A percentile compares a stretch with the other conserved stretches of the same genome.
These are phyloP conservation scores for Clarireedia monteithiana DNA, from an alignment of 2,329 filamentous ascomycete species.

Conservation along the genomic window DNA sequence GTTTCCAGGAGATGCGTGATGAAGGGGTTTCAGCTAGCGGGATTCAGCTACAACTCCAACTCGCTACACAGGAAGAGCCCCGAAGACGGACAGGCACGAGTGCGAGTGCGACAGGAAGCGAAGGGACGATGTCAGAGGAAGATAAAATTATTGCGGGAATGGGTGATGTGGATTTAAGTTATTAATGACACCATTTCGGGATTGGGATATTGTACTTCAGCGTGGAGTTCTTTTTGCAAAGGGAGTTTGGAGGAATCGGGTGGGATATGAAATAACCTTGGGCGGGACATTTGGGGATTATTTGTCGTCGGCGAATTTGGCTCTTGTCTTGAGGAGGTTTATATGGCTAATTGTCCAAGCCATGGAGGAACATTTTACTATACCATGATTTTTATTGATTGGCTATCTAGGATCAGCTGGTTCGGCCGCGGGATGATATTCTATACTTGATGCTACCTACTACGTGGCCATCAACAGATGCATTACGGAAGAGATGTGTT, in stretches of 20 bases:
- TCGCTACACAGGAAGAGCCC: conserved; percentile 19
- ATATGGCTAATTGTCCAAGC: background rate
- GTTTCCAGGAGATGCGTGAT: conserved; percentile 58
- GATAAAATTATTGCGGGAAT: conserved; percentile 48
- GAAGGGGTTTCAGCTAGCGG: conserved; percentile 32
- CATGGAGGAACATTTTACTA: background rate
- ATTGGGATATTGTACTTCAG: conserved; percentile 6
- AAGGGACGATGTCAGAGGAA: conserved; percentile 34
- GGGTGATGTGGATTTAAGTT: conserved; percentile 55
- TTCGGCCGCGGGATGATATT: too few relatives aligned
- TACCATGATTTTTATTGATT: too few relatives aligned
- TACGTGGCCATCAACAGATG: too few relatives aligned
- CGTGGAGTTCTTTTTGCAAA: conserved; percentile 6
- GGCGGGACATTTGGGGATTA: background rate
- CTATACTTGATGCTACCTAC: too few relatives aligned
- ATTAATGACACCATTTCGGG: conserved; percentile 34
- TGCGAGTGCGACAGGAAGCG: conserved; percentile 16
- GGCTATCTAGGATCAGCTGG: too few relatives aligned
- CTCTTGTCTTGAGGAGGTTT: background rate
- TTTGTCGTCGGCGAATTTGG: conserved; percentile 2
- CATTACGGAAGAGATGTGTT: too few relatives aligned
- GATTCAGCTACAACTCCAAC: conserved; percentile 19
- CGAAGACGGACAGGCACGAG: conserved; percentile 22
- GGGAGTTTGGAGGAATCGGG: conserved; percentile 3
- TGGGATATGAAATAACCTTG: conserved; percentile 5